Conservation (phyloP, 768 basidiomycete genomes). For the Naematelia aurantialba region DNA sequence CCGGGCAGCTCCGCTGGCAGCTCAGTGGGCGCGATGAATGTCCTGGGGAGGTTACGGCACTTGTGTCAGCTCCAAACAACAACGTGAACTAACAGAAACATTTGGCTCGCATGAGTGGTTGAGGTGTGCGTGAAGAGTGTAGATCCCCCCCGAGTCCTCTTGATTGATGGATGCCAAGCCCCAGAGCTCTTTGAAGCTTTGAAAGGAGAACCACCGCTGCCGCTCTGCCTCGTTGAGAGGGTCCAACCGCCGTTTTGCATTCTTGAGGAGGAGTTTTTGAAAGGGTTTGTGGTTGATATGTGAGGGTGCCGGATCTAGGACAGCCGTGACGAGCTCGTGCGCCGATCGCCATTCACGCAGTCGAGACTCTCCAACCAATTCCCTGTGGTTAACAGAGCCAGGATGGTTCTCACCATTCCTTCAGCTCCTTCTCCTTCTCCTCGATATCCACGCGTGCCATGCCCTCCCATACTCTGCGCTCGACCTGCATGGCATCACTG, state of each 20-base stretch:
- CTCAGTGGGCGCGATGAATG: constrained; percentile 18
- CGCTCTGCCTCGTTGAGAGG: constrained; percentile 54
- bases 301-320: constrained; percentile 60
- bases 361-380: constrained; percentile 20
- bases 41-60: constrained; percentile 41
- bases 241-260: constrained; percentile 50
- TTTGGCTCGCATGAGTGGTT: constrained; percentile 84
- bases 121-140: constrained; percentile 76
- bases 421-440: constrained; percentile 52
- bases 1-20: constrained; percentile 30
- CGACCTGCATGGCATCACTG: constrained; percentile 53
- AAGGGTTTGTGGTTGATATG: constrained; percentile 48
- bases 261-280: constrained; percentile 12
- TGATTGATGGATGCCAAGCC: constrained; percentile 79
- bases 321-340: constrained; percentile 58
- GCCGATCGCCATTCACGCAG: constrained; percentile 61
- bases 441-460: constrained; percentile 76
- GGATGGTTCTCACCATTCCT: constrained; percentile 38
- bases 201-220: constrained; percentile 67
- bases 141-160: constrained; percentile 81
- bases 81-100: constrained; percentile 56
- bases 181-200: constrained; percentile 67
- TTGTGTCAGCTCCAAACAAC: constrained; percentile 4
- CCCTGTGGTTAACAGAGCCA: constrained; percentile 19
- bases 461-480: constrained; percentile 52